Base-by-base conservation (phyloP, 1,284 basidiomycete genomes). In the Marasmius tenuissimus region DNA sequence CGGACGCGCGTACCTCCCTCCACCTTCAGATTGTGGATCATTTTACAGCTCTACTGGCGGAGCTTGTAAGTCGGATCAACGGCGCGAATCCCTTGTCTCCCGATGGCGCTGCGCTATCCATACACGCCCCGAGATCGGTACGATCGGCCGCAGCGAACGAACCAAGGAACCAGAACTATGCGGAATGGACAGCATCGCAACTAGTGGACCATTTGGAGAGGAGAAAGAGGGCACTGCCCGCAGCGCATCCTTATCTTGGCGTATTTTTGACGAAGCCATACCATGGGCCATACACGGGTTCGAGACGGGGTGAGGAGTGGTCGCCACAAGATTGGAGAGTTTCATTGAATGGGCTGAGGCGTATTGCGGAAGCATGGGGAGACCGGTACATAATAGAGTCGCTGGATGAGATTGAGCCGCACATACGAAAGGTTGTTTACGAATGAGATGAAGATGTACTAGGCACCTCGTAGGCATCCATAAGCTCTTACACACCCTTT, bases 11-110 rank as follows among this genome's bases (percentile, higher is more conserved):
- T 61, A 87, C 89, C 71, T 75, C 81, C 60, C 79, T 92, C 48
- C 91, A 92, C 69, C 70, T 85, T 37, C 84, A 89, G 66, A 81
- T 91, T 52, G 79, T 89, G 57, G 85, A 87, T 53, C 85, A 91
- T 69, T 92, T 92, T 70, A 79, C 79, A 33, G 78, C 80, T 47
- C 71, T 89, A 57, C 78, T 92, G 40, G 72, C 79, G 40, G 83
- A 84, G 50, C 78, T 91, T 4, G 86, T 83, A 35, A 74, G 73
- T 58, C 81, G 81, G 60, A 79, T 86, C 16, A 86, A 81, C 35
- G 84, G 78, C 1, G 69, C 72, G 37, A 83, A 80, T 57, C 76
- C 79, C 22, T 72, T 73, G 65, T 37, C 37, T 68, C 70, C 65
- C 70, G 71, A 58, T 66, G 65, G 67, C 58, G 60, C 69, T 68